These are phyloP conservation scores for Raphanus hybrid DNA, from an alignment of 441 rosid species.

Conservation along the genomic window DNA sequence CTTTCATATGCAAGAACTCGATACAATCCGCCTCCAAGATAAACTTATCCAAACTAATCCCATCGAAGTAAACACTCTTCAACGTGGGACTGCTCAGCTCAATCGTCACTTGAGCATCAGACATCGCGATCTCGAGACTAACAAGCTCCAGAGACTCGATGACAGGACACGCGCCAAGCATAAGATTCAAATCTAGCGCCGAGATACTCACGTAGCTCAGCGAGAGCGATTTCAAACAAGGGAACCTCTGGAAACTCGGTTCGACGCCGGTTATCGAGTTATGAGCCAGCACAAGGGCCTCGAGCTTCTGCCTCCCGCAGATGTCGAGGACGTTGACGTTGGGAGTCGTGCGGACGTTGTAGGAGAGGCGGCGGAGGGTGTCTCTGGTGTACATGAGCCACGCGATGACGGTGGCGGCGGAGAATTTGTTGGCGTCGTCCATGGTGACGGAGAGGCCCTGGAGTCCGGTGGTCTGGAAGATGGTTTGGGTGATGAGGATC, in stretches of 20 bases:
- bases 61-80: conserved; percentile 65
- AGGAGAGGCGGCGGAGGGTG: conserved; percentile 59
- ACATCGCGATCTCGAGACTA: conserved; percentile 63
- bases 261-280: conserved; percentile 67
- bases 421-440: conserved; percentile 71
- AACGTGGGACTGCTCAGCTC: conserved; percentile 67
- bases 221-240: conserved; percentile 78
- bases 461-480: conserved; percentile 74
- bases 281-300: conserved; percentile 57
- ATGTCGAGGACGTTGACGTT: conserved; percentile 75
- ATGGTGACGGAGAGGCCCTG: conserved; percentile 67
- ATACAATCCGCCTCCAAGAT: conserved; percentile 73
- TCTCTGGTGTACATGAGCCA: conserved; percentile 86
- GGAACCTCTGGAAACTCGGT: conserved; percentile 71
- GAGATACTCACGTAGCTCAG: conserved; percentile 68
- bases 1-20: conserved; percentile 71
- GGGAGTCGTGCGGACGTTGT: conserved; percentile 63
- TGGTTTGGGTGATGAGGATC: conserved; percentile 74
- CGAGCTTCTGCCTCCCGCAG: conserved; percentile 77
- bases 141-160: conserved; percentile 65
- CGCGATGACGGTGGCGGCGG: conserved; percentile 72
- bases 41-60: conserved; percentile 72
- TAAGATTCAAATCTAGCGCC: conserved; percentile 66
- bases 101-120: conserved; percentile 73
- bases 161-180: conserved; percentile 68